Base-by-base conservation (phyloP, 495 filamentous ascomycete species). In the Glonium stellatum region DNA sequence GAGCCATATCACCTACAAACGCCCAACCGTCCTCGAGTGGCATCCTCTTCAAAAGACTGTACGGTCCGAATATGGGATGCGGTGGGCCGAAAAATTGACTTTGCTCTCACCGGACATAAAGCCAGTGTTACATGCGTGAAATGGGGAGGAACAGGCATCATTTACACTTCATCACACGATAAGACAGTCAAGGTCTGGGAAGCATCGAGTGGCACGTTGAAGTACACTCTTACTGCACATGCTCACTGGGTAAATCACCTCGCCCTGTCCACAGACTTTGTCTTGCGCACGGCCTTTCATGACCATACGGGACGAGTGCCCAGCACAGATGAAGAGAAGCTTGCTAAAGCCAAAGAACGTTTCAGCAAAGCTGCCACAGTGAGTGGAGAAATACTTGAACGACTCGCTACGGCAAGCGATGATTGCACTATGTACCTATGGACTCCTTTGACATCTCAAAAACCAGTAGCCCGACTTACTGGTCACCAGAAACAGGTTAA, bases 401-500 rank as follows among this genome's bases (percentile, higher is more conserved):
- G 90, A 19, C 76, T 97, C 2, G 90, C 95, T 1, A 91, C 90
- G 1, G 95, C 92, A 1, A 88, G 84, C 67, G 93, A 99, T 67
- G 95, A 99, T 69, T 93, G 89, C 75, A 97, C 93, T 5, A 93
- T 97, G 79, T 96, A 88, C 68, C 81, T 99, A 51, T 99, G 95
- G 95, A 88, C 95, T 35, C 95, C 95, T 0, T 79, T 82, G 18
- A 79, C 73, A 54, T 85, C 86, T 18, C 88, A 76, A 18, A 97
- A 97, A 70, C 91, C 92, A 5, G 73, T 97, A 11, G 85, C 89
- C n/a, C 81, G 93, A 31, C 79, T 99, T 54, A 72, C 91, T 23
- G 95, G 95, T 10, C 95, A 99, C 70, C 91, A 96, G 69, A 97
- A 97, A 71, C 88, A 89, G 67, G 89, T 99, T 58, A 97, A 97